Evolutionary conservation across 2,329 filamentous ascomycete species (phyloP).

Genomic region (Alternaria novae-zelandiae): DNA sequence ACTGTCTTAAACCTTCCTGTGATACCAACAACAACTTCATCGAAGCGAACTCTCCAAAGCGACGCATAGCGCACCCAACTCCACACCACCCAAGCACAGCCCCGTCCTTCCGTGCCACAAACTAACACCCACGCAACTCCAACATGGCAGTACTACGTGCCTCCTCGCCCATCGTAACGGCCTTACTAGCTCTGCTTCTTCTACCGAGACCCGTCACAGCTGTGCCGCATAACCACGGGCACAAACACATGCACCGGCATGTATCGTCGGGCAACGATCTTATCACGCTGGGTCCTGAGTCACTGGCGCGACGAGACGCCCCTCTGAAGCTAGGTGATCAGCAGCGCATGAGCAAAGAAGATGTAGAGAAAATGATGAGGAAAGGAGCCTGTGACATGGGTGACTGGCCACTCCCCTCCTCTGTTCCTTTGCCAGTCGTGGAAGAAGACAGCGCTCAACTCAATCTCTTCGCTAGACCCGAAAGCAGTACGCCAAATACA

Average conservation of each 20-base stretch:
- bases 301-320: not conserved
- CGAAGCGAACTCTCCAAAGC: not conserved
- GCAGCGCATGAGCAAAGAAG: too few relatives aligned
- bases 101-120: not conserved
- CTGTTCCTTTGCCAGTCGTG: slow-evolving; percentile 5
- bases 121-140: not conserved
- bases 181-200: not conserved
- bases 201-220: not conserved
- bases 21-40: not conserved
- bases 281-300: not conserved
- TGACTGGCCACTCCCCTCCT: too few relatives aligned
- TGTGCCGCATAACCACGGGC: not conserved
- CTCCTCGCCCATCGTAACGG: not conserved
- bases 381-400: too few relatives aligned
- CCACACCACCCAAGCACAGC: not conserved
- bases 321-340: too few relatives aligned
- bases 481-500: slow-evolving; percentile 7
- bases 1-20: accelerated
- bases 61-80: not conserved
- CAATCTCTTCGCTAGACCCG: slow-evolving; percentile 14
- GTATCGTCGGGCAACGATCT: too few relatives aligned
- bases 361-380: too few relatives aligned
- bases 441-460: slow-evolving; percentile 13
- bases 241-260: not conserved
- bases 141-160: not conserved